Conservation (phyloP, 805 yeast species). For the Yarrowia osloensis region DNA sequence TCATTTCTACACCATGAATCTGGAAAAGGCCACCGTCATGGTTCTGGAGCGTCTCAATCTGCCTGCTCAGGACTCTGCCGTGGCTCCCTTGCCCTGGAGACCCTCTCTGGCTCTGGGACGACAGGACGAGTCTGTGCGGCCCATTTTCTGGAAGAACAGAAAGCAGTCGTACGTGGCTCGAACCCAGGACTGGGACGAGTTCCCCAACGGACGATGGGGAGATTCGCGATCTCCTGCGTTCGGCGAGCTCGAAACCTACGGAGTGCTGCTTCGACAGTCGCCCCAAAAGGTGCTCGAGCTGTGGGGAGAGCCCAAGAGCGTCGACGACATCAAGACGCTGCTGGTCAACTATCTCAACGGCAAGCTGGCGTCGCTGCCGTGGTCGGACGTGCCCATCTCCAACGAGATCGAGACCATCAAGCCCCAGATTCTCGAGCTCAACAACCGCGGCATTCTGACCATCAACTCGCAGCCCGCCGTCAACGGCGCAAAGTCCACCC, state of each 20-base stretch:
- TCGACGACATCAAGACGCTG: conserved; percentile 61
- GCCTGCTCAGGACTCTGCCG: conserved; percentile 43
- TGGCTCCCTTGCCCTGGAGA: conserved; percentile 70
- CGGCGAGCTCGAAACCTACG: conserved; percentile 83
- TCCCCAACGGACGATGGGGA: conserved; percentile 99
- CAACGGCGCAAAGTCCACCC: conserved; percentile 72
- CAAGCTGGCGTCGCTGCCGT: conserved; percentile 73
- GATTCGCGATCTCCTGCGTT: conserved; percentile 97
- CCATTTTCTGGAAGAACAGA: conserved; percentile 95
- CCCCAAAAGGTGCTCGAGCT: conserved; percentile 75
- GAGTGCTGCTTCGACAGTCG: conserved; percentile 73
- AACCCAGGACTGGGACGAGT: conserved; percentile 95
- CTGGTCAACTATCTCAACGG: conserved; percentile 73
- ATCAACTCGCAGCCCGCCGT: conserved; percentile 94
- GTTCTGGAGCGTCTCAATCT: conserved; percentile 73
- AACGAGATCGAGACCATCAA: conserved; percentile 69
- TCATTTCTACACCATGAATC: conserved; percentile 96
- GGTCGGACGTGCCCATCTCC: conserved; percentile 91
- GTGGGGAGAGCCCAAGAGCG: conserved; percentile 79
- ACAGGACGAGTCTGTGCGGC: conserved; percentile 79
- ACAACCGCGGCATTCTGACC: conserved; percentile 69
- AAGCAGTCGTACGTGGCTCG: conserved; percentile 85
- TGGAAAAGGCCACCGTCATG: conserved; percentile 89
- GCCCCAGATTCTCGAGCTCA: conserved; percentile 60
- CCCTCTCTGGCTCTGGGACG: conserved; percentile 81